Base-by-base conservation (phyloP, 768 basidiomycete species). In the Podaxis carcinomalis region DNA sequence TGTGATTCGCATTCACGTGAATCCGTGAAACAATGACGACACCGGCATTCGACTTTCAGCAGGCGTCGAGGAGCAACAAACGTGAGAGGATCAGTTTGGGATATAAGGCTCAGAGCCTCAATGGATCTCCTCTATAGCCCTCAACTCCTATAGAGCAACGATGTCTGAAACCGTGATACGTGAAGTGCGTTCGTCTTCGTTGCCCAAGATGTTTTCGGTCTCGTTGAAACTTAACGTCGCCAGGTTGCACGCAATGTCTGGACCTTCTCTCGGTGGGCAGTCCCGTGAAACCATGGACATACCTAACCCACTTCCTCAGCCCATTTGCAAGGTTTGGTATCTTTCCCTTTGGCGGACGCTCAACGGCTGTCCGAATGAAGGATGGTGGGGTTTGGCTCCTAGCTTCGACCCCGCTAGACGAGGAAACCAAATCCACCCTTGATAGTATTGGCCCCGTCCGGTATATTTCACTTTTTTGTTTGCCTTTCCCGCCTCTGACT, bases 271-370 rank as follows among this genome's bases (percentile, higher is more conserved):
- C 74, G 79, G 87, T 86, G 49, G 36, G 75, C 39, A 19, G 27
- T 25, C 49, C 11, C 21, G 42, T 25, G 35, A 25, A 56, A 36
- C 44, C 23, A 16, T 61, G 16, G 13, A 44, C 2, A 16, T 37
- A 14, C 25, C 27, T 46, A n/a, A 42, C 37, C 10, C 39, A 37
- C 7, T 42, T 60, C 47, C 49, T 2, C 59, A 89, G 89, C 49
- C 87, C 89, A 1, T 92, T 92, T 68, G 68, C 81, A 11, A 82
- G 91, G 46, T 84, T 81, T 61, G 83, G 85, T 7, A 6, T 92
- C 27, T 66, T 92, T 14, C 90, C 92, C 3, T 75, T 94, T 28
- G 94, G 94, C 1, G 92, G 93, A 19, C 78, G 94, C 49, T 87
- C 91, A 5, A 95, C 93, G 0, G 94, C 92, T 0, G 78, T 95